phyloP scores from a whole-genome alignment of 2,329 filamentous ascomycete species.

The Colletotrichum horii region DNA sequence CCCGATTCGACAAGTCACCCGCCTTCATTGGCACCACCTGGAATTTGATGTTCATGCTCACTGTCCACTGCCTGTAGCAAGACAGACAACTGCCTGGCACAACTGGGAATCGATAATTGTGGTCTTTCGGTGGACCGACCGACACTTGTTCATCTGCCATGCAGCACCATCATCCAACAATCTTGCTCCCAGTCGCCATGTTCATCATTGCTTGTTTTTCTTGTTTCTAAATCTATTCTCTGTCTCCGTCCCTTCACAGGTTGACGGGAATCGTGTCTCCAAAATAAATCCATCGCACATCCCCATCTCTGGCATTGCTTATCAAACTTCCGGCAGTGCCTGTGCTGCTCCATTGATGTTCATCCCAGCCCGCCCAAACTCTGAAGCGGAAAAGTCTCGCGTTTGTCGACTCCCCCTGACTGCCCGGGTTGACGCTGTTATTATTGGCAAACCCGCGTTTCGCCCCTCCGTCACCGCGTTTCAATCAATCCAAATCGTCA shows the following conservation, averaged over 20 bases:
- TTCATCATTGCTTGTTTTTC: not conserved
- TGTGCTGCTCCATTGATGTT: not conserved
- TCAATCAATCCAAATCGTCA: not conserved
- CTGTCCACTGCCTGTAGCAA: not conserved
- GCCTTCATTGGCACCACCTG: not conserved
- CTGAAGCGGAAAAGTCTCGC: not conserved
- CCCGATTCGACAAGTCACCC: not conserved
- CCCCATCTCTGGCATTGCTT: not conserved
- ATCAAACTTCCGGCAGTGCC: not conserved
- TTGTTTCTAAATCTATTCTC: not conserved
- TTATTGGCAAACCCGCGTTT: not conserved
- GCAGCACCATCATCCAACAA: not conserved
- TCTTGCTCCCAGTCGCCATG: not conserved
- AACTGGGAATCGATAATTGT: not conserved
- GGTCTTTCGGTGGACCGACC: constrained; percentile 1
- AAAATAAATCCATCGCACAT: not conserved
- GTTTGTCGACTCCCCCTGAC: not conserved
- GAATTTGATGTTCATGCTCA: not conserved
- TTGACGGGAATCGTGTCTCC: not conserved
- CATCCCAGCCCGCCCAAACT: not conserved
- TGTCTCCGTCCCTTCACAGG: not conserved
- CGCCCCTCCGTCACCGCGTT: not conserved
- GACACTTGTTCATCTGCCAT: constrained; percentile 5
- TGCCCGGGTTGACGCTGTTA: not conserved
- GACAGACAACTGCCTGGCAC: too few species aligned